A percentile compares a stretch with the other conserved stretches of the same genome.
Conservation (phyloP, 148 eudicot species). For the Pharnaceum exiguum region DNA sequence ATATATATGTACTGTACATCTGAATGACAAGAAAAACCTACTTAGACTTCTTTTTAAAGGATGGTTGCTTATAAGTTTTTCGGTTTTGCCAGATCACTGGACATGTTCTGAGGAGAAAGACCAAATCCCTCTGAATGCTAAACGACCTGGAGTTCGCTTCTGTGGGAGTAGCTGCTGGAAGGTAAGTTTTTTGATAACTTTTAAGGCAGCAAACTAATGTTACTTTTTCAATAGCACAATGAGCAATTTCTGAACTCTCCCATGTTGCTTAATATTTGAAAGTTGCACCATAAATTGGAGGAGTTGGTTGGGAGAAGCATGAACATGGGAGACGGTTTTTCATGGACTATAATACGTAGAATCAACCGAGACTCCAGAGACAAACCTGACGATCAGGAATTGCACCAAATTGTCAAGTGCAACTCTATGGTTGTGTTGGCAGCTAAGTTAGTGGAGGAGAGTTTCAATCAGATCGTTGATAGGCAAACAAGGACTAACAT, state of each 20-base stretch:
- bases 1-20: neutral
- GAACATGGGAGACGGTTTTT: constrained; percentile 13
- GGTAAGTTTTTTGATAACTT: constrained; percentile 2
- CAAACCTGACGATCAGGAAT: neutral
- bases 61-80: neutral
- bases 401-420: constrained; percentile 18
- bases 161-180: constrained; percentile 18
- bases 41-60: neutral
- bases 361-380: constrained; percentile 17
- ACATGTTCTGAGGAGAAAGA: neutral
- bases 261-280: neutral
- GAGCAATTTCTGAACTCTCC: no score
- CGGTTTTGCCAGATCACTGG: constrained; percentile 11
- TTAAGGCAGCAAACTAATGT: no score
- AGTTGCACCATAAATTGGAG: constrained; percentile 36
- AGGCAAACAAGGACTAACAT: constrained; percentile 31
- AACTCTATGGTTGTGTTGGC: constrained; percentile 49
- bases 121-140: neutral
- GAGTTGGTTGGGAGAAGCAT: constrained; percentile 23
- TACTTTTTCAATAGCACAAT: no score
- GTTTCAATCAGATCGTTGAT: constrained; percentile 36
- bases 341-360: constrained; percentile 43
- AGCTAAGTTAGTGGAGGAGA: constrained; percentile 32
- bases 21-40: neutral
- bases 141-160: constrained; percentile 1